A percentile compares a stretch with the other conserved stretches of the same genome.
Conservation (phyloP, 1,284 basidiomycete genomes). For the Fomitopsis pinicola region DNA sequence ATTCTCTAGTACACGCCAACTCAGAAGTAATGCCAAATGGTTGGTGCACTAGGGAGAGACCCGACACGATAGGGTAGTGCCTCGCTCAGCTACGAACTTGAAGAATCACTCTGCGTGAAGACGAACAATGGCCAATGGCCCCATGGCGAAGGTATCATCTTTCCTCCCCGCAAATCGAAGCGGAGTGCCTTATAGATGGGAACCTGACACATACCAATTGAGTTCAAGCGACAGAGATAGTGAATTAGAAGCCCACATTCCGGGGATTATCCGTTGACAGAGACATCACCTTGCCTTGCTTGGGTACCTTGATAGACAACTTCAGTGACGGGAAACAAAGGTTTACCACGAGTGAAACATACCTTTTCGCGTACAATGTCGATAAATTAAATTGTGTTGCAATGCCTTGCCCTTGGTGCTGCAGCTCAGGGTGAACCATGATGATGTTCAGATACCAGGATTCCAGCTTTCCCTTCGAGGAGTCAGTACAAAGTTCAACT, state of each 20-base stretch:
- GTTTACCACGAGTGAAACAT: background rate
- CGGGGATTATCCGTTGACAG: background rate
- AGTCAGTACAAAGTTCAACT: background rate
- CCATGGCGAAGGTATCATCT: background rate
- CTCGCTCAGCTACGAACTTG: too few relatives aligned
- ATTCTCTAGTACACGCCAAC: too few relatives aligned
- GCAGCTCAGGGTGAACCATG: background rate
- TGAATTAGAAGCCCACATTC: background rate
- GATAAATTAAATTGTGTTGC: background rate
- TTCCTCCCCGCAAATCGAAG: background rate
- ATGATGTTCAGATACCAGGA: background rate
- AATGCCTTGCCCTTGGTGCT: background rate
- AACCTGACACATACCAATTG: background rate
- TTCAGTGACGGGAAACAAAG: too few relatives aligned
- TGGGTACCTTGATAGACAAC: background rate
- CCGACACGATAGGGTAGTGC: too few relatives aligned
- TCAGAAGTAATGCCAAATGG: too few relatives aligned
- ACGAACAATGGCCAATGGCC: too few relatives aligned
- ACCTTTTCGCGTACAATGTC: background rate
- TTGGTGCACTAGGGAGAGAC: too few relatives aligned
- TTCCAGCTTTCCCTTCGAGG: background rate
- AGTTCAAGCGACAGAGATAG: background rate
- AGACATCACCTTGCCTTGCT: background rate
- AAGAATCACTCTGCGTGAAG: too few relatives aligned
- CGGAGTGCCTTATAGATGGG: background rate